phyloP scores from a whole-genome alignment of 352 stramenopile species.

The Globisporangium echinulatum region DNA sequence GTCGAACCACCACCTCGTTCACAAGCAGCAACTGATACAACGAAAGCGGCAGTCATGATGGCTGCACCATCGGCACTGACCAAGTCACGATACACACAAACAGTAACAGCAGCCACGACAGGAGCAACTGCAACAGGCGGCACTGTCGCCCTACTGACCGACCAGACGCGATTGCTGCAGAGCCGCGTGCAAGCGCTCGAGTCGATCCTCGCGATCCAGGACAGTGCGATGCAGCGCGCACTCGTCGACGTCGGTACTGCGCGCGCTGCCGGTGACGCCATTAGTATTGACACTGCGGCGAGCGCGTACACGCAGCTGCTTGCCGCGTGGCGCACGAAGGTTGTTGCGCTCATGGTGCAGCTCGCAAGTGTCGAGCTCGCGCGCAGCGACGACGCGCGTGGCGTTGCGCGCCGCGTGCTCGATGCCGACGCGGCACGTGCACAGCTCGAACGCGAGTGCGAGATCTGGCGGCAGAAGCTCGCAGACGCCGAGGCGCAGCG shows the following conservation, averaged over 20 bases:
- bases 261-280: slow-evolving; percentile 1
- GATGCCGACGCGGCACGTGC: slow-evolving; percentile 11
- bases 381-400: slow-evolving; percentile 6
- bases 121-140: no score
- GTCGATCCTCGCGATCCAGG: slow-evolving; percentile 50
- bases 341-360: slow-evolving; percentile 52
- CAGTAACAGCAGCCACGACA: not conserved
- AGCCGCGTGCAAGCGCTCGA: slow-evolving; percentile 49
- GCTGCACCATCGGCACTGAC: no score
- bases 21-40: no score
- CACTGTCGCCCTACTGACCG: no score
- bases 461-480: slow-evolving; percentile 48
- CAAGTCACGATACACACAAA: not conserved
- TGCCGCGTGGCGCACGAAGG: slow-evolving; percentile 50
- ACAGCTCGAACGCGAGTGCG: slow-evolving; percentile 21
- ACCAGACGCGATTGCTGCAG: slow-evolving; percentile 24
- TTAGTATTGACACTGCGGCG: slow-evolving; percentile 13
- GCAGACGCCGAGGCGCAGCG: slow-evolving; percentile 54
- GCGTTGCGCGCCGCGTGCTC: slow-evolving; percentile 7
- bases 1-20: no score
- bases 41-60: no score
- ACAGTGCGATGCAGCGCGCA: slow-evolving; percentile 33
- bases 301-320: slow-evolving; percentile 30
- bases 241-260: slow-evolving; percentile 22
- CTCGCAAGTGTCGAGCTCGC: slow-evolving; percentile 30